Base-by-base conservation (phyloP, 179 eudicot species). In the Vitellaria paradoxa region DNA sequence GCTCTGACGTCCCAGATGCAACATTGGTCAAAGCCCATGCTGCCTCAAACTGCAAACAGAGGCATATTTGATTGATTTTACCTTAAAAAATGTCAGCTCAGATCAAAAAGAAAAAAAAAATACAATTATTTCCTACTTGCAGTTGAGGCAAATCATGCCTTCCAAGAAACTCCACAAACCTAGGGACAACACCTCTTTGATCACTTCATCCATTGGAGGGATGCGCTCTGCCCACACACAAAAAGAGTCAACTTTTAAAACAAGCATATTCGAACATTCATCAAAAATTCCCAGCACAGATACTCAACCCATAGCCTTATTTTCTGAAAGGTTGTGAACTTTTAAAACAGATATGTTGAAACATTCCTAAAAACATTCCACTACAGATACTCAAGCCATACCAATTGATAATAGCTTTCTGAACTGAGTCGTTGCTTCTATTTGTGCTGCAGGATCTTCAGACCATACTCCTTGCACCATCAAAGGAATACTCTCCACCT, bases 121-220 rank as follows among this genome's bases (percentile, higher is more conserved):
- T 40, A 15, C 11, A 8, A 13, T 5, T 55, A 26, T 11, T 65
- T 65, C 88, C 37, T 75, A 93, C 97, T 88, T 93, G 97, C 69
- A 93, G 87, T 84, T 89, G 97, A 82, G 97, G 97, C 47, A 89
- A 59, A 77, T 91, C 97, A 76, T 91, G 86, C 81, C 96, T 84
- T 52, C 86, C 88, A 78, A 93, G 89, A 68, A 91, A 93, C 81
- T 93, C 92, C 37, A 93, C 97, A 81, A 93, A 93, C 67, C 85
- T 85, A 45, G 96, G 92, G 21, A 93, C 84, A 71, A 91, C 97
- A 72, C 97, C 97, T 55, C 90, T 83, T 83, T 85, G 45, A 93
- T 93, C 72, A 93, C 97, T 77, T 91, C 93, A 65, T 91, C 93
- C 74, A 93, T 93, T 26, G 96, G 97, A 76, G 97, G 96, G 76